A percentile compares a stretch with the other conserved stretches of the same genome.
Conservation (phyloP, 345 rosid genomes). For the Euphorbia lathyris region DNA sequence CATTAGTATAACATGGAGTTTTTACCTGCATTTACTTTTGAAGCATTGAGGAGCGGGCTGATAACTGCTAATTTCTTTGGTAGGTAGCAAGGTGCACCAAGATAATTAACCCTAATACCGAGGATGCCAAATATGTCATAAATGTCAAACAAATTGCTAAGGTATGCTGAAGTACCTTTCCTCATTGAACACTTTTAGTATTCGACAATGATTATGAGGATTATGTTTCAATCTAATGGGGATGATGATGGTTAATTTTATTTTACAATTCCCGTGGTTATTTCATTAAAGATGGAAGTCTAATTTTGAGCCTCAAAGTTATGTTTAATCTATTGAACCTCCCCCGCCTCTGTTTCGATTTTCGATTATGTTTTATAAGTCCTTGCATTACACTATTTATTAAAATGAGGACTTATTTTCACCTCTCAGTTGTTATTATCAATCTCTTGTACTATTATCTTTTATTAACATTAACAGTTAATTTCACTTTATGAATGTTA, state of each 20-base stretch:
- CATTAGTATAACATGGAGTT: neutral
- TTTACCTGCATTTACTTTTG: neutral
- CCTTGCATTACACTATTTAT: neutral
- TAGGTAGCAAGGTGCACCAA: slow-evolving; percentile 98
- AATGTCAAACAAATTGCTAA: slow-evolving; percentile 97
- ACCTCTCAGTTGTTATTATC: too few relatives aligned
- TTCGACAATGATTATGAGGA: neutral
- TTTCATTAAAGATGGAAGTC: neutral
- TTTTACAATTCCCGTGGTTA: neutral
- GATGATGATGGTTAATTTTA: neutral
- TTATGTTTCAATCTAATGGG: neutral
- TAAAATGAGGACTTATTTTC: neutral
- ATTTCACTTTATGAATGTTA: neutral
- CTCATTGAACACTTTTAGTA: neutral
- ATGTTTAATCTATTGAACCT: neutral
- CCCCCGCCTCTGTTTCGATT: too few relatives aligned
- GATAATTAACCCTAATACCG: slow-evolving; percentile 91
- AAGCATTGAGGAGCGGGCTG: neutral
- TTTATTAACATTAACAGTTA: too few relatives aligned
- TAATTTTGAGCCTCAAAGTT: neutral
- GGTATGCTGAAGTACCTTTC: slow-evolving; percentile 34
- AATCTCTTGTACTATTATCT: too few relatives aligned
- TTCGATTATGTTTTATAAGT: neutral
- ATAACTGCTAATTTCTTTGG: slow-evolving; percentile 3
- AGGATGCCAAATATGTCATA: slow-evolving; percentile 92